These are phyloP conservation scores for Chalaropsis thielavioides DNA, from an alignment of 2,329 filamentous ascomycete species.

Conservation along the genomic window DNA sequence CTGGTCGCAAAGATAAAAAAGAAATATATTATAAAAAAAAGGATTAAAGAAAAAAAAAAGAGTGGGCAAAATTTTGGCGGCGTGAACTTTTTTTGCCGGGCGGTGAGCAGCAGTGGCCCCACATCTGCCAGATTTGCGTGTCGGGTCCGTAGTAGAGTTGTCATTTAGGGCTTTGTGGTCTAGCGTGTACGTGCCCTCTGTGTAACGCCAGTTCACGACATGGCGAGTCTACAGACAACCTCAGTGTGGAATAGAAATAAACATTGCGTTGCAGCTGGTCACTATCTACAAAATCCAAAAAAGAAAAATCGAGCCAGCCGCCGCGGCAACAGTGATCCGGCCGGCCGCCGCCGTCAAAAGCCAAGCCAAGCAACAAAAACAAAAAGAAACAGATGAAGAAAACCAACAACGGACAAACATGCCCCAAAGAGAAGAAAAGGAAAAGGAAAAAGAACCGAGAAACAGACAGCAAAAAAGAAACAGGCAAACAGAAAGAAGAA, in stretches of 20 bases:
- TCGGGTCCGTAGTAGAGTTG: neutral
- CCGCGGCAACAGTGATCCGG: too few species aligned
- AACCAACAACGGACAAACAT: too few species aligned
- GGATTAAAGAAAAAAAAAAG: slow-evolving; percentile 16
- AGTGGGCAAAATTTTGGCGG: slow-evolving; percentile 28
- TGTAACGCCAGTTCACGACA: neutral
- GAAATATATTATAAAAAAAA: neutral
- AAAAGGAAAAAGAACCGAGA: slow-evolving; percentile 18
- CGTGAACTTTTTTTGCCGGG: slow-evolving; percentile 28
- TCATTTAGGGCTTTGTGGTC: neutral
- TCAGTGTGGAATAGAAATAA: neutral
- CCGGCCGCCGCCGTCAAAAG: too few species aligned
- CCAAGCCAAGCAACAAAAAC: too few species aligned
- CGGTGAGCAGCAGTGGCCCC: slow-evolving; percentile 22
- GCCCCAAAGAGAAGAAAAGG: slow-evolving; percentile 6
- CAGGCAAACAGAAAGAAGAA: neutral
- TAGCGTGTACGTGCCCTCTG: neutral
- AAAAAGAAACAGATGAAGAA: too few species aligned
- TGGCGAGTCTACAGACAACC: too few species aligned
- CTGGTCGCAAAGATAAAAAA: neutral
- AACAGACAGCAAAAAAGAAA: neutral
- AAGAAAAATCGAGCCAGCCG: too few species aligned
- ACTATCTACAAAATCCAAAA: neutral
- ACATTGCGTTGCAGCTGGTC: neutral
- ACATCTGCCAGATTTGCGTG: neutral